A percentile compares a stretch with the other conserved stretches of the same genome.
These are phyloP conservation scores for Phytomonas francai DNA, from an alignment of 208 protist species.

Conservation along the genomic window DNA sequence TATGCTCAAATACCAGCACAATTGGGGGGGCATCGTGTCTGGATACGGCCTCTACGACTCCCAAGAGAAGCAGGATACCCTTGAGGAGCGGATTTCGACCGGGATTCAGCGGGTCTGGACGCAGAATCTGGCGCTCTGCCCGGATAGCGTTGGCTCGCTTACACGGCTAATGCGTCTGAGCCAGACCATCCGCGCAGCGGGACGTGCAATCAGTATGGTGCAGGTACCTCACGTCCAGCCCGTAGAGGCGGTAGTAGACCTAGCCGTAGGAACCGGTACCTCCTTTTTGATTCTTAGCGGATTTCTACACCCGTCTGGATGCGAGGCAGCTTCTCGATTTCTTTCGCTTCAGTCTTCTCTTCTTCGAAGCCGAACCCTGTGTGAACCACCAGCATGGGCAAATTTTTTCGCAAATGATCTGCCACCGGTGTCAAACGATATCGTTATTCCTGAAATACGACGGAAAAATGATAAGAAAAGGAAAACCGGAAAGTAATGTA, in stretches of 20 bases:
- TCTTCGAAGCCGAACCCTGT: not conserved
- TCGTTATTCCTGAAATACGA: constrained; percentile 57
- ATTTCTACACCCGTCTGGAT: constrained; percentile 12
- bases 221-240: constrained; percentile 3
- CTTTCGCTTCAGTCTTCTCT: constrained; percentile 16
- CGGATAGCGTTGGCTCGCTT: constrained; percentile 6
- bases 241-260: constrained; percentile 12
- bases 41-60: not conserved
- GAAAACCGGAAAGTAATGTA: constrained; percentile 5
- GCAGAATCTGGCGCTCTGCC: not conserved
- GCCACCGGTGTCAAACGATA: constrained; percentile 13
- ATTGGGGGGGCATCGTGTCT: not conserved
- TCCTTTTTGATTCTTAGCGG: constrained; percentile 21
- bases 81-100: not conserved
- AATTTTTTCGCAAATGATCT: constrained; percentile 1
- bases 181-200: not conserved
- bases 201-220: not conserved
- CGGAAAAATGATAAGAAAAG: constrained; percentile 70
- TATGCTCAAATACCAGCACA: constrained; percentile 10
- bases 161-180: not conserved
- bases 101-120: not conserved
- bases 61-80: not conserved
- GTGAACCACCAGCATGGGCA: not conserved
- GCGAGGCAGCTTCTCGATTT: constrained; percentile 20
- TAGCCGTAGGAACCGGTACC: constrained; percentile 24